Evolutionary conservation across 805 yeast genomes (phyloP).

Genomic region (Ogataea philodendri): DNA sequence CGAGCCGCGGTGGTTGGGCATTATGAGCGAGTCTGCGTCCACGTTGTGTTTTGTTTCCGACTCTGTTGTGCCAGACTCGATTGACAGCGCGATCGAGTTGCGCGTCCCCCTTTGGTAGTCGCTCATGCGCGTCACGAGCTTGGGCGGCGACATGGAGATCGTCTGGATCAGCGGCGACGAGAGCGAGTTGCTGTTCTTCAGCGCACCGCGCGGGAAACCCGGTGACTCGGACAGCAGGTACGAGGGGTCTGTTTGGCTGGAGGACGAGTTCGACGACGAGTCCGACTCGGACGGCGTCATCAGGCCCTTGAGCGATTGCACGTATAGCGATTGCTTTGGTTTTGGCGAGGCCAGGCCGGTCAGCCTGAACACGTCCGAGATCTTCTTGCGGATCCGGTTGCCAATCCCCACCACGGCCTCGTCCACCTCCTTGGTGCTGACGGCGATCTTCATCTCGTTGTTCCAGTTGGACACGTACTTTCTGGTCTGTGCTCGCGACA

Average conservation of each 20-base stretch:
- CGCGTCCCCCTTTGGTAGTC: slow-evolving; percentile 10
- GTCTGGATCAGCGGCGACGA: slow-evolving; percentile 2
- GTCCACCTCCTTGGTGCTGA: slow-evolving; percentile 65
- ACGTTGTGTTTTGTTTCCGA: slow-evolving; percentile 29
- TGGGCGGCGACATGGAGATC: slow-evolving; percentile 1
- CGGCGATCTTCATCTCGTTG: slow-evolving; percentile 46
- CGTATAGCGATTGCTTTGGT: slow-evolving; percentile 17
- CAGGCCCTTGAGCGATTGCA: slow-evolving; percentile 19
- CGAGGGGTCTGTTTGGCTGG: slow-evolving; percentile 12
- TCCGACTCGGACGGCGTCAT: slow-evolving; percentile 18
- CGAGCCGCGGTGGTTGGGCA: slow-evolving; percentile 15
- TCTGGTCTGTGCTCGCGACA: slow-evolving; percentile 27
- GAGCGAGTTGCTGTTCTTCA: slow-evolving; percentile 1
- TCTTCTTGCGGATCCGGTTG: slow-evolving; percentile 52
- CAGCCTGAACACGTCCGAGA: slow-evolving; percentile 40
- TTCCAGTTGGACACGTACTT: slow-evolving; percentile 32
- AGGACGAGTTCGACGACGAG: slow-evolving; percentile 11
- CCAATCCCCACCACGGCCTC: slow-evolving; percentile 85
- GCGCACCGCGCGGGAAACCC: slow-evolving; percentile 10
- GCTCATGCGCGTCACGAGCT: slow-evolving; percentile 1
- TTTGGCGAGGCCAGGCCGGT: slow-evolving; percentile 19
- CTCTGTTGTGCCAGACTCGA: slow-evolving; percentile 33
- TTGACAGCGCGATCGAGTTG: slow-evolving; percentile 21
- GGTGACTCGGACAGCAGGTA: slow-evolving; percentile 18
- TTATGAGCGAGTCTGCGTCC: slow-evolving; percentile 19